Conservation (phyloP, 805 yeast genomes). For the Metschnikowia noctiluminum region DNA sequence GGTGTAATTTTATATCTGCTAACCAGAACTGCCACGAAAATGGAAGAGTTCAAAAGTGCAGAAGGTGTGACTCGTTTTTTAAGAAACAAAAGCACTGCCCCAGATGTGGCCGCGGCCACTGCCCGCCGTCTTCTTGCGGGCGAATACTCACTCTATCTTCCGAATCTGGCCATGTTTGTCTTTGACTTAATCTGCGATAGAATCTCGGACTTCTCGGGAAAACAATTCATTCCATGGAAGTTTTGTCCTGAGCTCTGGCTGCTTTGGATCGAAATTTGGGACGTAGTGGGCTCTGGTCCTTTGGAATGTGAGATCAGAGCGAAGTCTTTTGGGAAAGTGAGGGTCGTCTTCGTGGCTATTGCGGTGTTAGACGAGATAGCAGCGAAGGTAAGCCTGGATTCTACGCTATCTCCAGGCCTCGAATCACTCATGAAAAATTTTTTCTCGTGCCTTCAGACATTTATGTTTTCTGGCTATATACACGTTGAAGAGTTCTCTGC, state of each 20-base stretch:
- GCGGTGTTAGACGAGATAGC: constrained; percentile 11
- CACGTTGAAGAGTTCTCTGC: constrained; percentile 32
- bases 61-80: constrained; percentile 56
- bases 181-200: constrained; percentile 61
- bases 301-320: constrained; percentile 29
- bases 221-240: constrained; percentile 42
- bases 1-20: no score
- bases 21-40: not conserved
- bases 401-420: not conserved
- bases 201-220: constrained; percentile 46
- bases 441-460: constrained; percentile 17
- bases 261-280: constrained; percentile 44
- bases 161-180: constrained; percentile 51
- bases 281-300: constrained; percentile 21
- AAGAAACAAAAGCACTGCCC: constrained; percentile 48
- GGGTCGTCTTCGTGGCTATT: constrained; percentile 17
- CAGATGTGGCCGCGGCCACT: constrained; percentile 39
- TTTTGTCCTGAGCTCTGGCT: constrained; percentile 46
- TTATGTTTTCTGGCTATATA: constrained; percentile 26
- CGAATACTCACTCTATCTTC: constrained; percentile 43
- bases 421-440: constrained; percentile 10
- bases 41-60: constrained; percentile 18
- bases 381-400: not conserved
- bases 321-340: constrained; percentile 36
- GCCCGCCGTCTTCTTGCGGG: constrained; percentile 32